Evolutionary conservation across 371 early-diverging fungal species (phyloP).

Genomic region (Mortierella sp.): DNA sequence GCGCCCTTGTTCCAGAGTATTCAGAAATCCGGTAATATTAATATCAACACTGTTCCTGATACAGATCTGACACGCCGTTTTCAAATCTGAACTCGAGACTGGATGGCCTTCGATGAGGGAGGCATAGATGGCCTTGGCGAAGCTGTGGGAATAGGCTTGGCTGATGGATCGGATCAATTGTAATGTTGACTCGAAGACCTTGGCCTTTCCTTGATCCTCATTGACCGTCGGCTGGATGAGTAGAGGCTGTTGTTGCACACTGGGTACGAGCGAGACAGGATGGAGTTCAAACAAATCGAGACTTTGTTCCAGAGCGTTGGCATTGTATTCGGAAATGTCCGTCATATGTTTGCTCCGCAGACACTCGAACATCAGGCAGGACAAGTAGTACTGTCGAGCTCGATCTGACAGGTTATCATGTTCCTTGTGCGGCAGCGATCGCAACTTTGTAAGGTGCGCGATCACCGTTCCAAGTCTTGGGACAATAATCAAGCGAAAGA

Average conservation of each 20-base stretch:
- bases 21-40: conserved; percentile 79
- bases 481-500: conserved; percentile 67
- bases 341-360: conserved; percentile 60
- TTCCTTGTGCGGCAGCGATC: conserved; percentile 21
- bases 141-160: conserved; percentile 65
- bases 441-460: conserved; percentile 48
- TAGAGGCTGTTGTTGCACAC: conserved; percentile 17
- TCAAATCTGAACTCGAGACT: conserved; percentile 68
- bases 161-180: conserved; percentile 44
- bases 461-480: conserved; percentile 67
- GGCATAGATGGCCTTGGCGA: conserved; percentile 72
- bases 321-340: conserved; percentile 33
- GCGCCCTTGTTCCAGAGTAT: conserved; percentile 69
- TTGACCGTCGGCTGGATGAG: conserved; percentile 46
- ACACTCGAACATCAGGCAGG: conserved; percentile 66
- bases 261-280: conserved; percentile 28
- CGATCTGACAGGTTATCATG: conserved; percentile 1
- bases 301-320: conserved; percentile 28
- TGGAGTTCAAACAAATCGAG: conserved; percentile 36
- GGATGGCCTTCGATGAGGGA: conserved; percentile 70
- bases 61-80: conserved; percentile 72
- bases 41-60: conserved; percentile 73
- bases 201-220: conserved; percentile 43
- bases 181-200: conserved; percentile 44
- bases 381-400: conserved; percentile 41